Conservation (phyloP, 2,329 filamentous ascomycete genomes). For the Aureobasidium leucospermi region DNA sequence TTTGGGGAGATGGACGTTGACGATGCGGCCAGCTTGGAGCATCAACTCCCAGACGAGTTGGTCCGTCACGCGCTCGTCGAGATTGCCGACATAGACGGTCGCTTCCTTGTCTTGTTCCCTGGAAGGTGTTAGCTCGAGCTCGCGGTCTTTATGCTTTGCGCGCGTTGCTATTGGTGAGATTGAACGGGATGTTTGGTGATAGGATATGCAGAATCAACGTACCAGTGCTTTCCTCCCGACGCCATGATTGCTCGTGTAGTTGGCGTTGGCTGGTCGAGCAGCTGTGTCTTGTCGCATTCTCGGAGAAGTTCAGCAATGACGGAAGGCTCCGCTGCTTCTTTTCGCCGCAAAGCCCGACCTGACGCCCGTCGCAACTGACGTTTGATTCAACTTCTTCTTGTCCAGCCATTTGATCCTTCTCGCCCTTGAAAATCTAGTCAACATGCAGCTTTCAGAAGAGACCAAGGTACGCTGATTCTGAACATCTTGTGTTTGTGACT, state of each 20-base stretch:
- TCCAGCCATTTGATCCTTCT: background rate
- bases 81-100: constrained; percentile 95
- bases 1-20: constrained; percentile 96
- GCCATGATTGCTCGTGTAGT: constrained; percentile 46
- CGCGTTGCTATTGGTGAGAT: background rate
- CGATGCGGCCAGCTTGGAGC: constrained; percentile 90
- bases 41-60: constrained; percentile 94
- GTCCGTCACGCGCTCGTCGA: constrained; percentile 91
- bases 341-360: constrained; percentile 9
- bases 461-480: constrained; percentile 63
- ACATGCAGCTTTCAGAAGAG: constrained; percentile 79
- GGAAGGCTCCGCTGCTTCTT: background rate
- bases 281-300: background rate
- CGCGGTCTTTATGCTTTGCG: background rate
- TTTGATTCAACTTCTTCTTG: background rate
- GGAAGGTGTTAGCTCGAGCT: constrained; percentile 9
- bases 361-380: constrained; percentile 2
- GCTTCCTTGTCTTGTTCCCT: constrained; percentile 98
- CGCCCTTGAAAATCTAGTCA: constrained; percentile 20
- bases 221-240: constrained; percentile 67
- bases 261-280: background rate
- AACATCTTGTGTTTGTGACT: background rate
- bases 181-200: background rate
- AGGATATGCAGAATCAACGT: constrained; percentile 24
- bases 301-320: constrained; percentile 3